Conservation (phyloP, 2,329 filamentous ascomycete species). For the Chalaropsis thielavioides region DNA sequence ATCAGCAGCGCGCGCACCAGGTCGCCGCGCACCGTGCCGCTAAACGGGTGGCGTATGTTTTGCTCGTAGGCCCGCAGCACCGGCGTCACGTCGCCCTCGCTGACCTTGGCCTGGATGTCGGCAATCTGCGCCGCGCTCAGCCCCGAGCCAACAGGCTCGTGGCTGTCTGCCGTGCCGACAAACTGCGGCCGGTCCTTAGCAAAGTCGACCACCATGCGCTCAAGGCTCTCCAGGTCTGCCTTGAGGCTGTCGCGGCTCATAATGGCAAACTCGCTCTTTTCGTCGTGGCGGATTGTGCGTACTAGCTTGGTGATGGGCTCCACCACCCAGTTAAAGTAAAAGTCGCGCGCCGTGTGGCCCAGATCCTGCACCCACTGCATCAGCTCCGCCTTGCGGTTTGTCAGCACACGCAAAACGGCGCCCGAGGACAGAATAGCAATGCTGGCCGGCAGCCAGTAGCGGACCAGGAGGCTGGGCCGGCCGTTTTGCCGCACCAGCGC, state of each 20-base stretch:
- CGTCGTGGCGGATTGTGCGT: constrained; percentile 83
- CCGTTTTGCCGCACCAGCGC: constrained; percentile 50
- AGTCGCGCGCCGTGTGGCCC: constrained; percentile 67
- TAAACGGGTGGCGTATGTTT: constrained; percentile 67
- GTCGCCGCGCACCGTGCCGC: constrained; percentile 72
- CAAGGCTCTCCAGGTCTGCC: constrained; percentile 79
- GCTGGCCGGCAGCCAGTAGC: constrained; percentile 77
- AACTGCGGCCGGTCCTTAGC: constrained; percentile 64
- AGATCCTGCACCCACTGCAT: constrained; percentile 65
- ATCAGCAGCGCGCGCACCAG: constrained; percentile 82
- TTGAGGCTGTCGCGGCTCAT: constrained; percentile 88
- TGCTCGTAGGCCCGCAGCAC: constrained; percentile 84
- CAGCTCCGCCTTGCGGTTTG: constrained; percentile 63
- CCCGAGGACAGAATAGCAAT: constrained; percentile 66
- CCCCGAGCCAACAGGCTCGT: constrained; percentile 22
- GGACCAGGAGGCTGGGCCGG: constrained; percentile 56
- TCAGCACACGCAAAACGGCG: constrained; percentile 66
- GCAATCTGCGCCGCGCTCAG: constrained; percentile 56
- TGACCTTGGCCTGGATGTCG: constrained; percentile 63
- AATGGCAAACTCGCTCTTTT: constrained; percentile 84
- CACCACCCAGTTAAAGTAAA: constrained; percentile 93
- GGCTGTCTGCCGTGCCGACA: constrained; percentile 28
- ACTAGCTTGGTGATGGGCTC: constrained; percentile 72
- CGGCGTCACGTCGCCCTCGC: constrained; percentile 83
- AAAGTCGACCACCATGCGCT: constrained; percentile 98